A percentile compares a stretch with the other conserved stretches of the same genome.
These are phyloP conservation scores for Colletotrichum tamarilloi DNA, from an alignment of 2,329 filamentous ascomycete species.

Conservation along the genomic window DNA sequence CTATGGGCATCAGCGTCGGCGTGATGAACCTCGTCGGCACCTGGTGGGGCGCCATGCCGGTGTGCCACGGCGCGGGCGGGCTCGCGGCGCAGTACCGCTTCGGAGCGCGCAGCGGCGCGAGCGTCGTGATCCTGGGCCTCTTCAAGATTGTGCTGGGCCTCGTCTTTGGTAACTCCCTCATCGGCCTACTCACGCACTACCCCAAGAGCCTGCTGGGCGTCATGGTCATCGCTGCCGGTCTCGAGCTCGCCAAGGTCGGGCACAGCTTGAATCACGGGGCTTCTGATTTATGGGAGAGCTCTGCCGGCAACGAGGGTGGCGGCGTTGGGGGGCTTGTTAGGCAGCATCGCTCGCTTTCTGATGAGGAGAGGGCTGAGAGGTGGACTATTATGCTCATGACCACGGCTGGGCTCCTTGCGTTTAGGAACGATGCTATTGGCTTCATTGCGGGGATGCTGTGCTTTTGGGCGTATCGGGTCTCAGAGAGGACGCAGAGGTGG, in stretches of 20 bases:
- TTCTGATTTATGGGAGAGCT: slow-evolving; percentile 69
- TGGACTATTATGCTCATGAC: slow-evolving; percentile 95
- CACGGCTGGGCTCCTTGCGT: slow-evolving; percentile 82
- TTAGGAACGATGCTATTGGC: slow-evolving; percentile 90
- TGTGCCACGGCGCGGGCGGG: slow-evolving; percentile 92
- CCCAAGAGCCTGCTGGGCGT: slow-evolving; percentile 83
- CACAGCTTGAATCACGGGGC: slow-evolving; percentile 83
- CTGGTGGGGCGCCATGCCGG: slow-evolving; percentile 95
- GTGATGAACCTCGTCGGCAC: slow-evolving; percentile 86
- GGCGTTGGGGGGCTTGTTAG: slow-evolving; percentile 44
- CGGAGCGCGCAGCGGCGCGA: slow-evolving; percentile 87
- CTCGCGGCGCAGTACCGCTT: slow-evolving; percentile 93
- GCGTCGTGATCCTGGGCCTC: slow-evolving; percentile 81
- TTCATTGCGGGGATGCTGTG: slow-evolving; percentile 86
- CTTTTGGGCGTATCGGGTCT: slow-evolving; percentile 72
- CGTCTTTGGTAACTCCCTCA: slow-evolving; percentile 77
- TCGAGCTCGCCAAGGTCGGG: slow-evolving; percentile 88
- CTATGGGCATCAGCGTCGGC: slow-evolving; percentile 84
- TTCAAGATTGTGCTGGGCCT: slow-evolving; percentile 83
- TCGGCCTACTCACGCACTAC: slow-evolving; percentile 76
- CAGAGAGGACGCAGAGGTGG: slow-evolving; percentile 55
- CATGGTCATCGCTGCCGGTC: slow-evolving; percentile 89
- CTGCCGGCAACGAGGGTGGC: slow-evolving; percentile 49
- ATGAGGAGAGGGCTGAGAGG: slow-evolving; percentile 77
- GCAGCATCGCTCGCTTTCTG: slow-evolving; percentile 64